Evolutionary conservation across 169 alveolate species (phyloP).

Genomic region (Neospora caninum): DNA sequence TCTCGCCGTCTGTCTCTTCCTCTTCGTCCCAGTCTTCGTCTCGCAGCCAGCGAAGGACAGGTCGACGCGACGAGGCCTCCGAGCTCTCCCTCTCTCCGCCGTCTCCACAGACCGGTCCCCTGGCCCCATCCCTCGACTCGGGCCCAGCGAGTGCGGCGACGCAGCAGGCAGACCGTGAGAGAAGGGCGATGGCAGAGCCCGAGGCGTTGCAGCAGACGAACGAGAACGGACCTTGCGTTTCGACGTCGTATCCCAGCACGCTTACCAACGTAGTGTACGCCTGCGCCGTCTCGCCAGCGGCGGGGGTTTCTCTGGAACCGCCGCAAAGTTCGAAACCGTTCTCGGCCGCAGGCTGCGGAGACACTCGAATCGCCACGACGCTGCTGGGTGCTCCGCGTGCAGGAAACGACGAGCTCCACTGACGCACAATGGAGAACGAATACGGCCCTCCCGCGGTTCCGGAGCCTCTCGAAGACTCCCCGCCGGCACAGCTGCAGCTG

Average conservation of each 20-base stretch:
- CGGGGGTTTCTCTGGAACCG: neutral
- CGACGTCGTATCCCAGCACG: constrained; percentile 7
- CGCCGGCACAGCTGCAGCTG: neutral
- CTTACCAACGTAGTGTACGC: neutral
- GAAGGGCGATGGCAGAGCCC: neutral
- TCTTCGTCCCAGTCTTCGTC: neutral
- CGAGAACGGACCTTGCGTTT: neutral
- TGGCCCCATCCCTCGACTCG: neutral
- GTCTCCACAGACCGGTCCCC: neutral
- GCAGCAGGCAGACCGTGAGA: constrained; percentile 10
- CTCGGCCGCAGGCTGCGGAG: neutral
- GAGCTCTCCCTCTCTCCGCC: neutral
- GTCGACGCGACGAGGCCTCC: neutral
- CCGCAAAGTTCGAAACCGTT: neutral
- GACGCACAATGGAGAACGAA: neutral
- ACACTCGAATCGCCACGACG: neutral
- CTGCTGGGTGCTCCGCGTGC: neutral
- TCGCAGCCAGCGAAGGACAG: neutral
- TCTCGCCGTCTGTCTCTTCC: neutral
- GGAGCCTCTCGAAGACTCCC: neutral
- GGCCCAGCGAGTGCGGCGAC: neutral
- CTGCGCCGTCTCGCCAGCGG: neutral
- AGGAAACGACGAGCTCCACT: neutral
- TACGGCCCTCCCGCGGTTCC: neutral
- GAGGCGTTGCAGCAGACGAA: neutral